Evolutionary conservation across 1,139 yeast genomes (phyloP), one percentile per base, ranked within the genome.

Genomic region (Saccharomyces hybrid): DNA sequence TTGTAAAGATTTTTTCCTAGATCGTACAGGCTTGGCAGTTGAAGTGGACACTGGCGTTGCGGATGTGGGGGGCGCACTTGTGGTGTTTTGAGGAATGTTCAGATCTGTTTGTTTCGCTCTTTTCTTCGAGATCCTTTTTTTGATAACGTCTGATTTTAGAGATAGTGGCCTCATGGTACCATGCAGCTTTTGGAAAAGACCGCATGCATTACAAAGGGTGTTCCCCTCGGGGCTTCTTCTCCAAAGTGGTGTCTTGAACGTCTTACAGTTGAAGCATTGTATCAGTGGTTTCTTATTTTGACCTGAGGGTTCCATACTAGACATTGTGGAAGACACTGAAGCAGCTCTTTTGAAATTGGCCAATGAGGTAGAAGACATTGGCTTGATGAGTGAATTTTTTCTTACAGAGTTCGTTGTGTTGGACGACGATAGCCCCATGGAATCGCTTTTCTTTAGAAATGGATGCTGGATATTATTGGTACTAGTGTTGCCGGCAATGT

Each of bases 191-290:
- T 88, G 81, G 68, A 93, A 93, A 57, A 93, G 76, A 0, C 98
- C 99, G 74, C 99, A 93, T 0, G 99, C 98, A 71, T 93, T 93
- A 71, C 98, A 93, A 58, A 93, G 74, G 1, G 96, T 96, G 67
- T 90, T 89, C 9, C 98, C 98, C 29, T 87, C 88, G 28, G 95
- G 90, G 69, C 91, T 95, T 58, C 98, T 78, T 68, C 99, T 80
- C 99, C 99, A 93, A 29, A 93, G 74, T 1, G 99, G 98, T 0
- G 99, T 93, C 47, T 95, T 91, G 62, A 82, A 86, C 0, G 99
- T 93, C 64, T 88, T 87, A 73, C 99, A 93, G 72, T 93, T 93
- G 55, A 87, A 85, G 72, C 98, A 93, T 54, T 70, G 74, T 7
- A 70, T 58, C 14, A 62, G 66, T 9, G 69, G 67, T 54, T 68